Conservation (phyloP, 352 stramenopile genomes). For the Blastocystis sp. region DNA sequence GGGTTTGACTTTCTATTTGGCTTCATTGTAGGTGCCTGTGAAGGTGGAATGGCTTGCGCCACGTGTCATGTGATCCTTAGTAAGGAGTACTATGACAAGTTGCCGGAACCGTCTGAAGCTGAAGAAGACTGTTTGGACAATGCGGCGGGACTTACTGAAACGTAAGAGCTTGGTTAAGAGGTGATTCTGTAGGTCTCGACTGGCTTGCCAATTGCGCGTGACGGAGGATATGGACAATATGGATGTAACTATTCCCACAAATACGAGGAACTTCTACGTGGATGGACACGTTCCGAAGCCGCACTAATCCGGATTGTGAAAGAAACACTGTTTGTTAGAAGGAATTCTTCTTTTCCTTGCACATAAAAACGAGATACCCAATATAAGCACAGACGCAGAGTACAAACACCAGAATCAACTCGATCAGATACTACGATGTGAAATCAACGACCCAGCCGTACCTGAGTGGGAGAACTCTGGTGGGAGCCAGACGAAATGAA, state of each 20-base stretch:
- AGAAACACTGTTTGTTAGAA: slow-evolving; percentile 26
- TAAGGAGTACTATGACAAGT: slow-evolving; percentile 44
- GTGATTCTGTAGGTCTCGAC: slow-evolving; percentile 45
- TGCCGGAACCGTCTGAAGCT: slow-evolving; percentile 31
- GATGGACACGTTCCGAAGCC: slow-evolving; percentile 68
- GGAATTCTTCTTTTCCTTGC: background rate
- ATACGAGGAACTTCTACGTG: slow-evolving; percentile 66
- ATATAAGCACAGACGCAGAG: slow-evolving; percentile 11
- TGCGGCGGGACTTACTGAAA: slow-evolving; percentile 45
- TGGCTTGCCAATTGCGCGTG: slow-evolving; percentile 54
- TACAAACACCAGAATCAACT: slow-evolving; percentile 1
- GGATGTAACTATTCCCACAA: slow-evolving; percentile 61
- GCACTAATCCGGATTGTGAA: slow-evolving; percentile 16
- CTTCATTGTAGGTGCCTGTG: slow-evolving; percentile 57
- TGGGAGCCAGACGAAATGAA: background rate
- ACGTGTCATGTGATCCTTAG: slow-evolving; percentile 67
- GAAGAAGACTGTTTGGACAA: slow-evolving; percentile 67
- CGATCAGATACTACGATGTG: background rate
- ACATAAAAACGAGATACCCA: slow-evolving; percentile 36
- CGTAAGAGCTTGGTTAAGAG: slow-evolving; percentile 4
- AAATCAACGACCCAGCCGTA: background rate
- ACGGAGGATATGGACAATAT: slow-evolving; percentile 48
- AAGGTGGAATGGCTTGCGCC: slow-evolving; percentile 62
- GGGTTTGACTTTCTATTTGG: background rate
- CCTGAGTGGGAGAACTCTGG: slow-evolving; percentile 8